Evolutionary conservation across 768 basidiomycete species (phyloP), one percentile per base, ranked within the genome.

Genomic region (Clavulina sp.): DNA sequence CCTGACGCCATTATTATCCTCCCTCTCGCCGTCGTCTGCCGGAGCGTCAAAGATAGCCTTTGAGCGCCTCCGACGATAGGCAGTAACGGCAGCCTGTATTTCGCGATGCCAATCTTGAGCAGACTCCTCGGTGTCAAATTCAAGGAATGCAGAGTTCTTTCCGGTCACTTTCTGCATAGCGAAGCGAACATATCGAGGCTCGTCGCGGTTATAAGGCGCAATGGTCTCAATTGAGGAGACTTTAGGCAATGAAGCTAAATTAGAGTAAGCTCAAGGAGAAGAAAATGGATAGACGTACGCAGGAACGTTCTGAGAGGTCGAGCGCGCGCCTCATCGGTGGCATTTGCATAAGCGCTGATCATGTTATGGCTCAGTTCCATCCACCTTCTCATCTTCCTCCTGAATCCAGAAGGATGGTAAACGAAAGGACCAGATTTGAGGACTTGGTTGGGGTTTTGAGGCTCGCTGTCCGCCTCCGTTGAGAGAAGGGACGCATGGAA

Each of bases 401-500:
- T 72, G 59, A 67, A 66, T 43, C 70, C 72, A 36, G 65, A 66
- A 7, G 69, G 63, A 52, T 71, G 72, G 28, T 76, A 61, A 1
- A 70, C 64, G 3, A 71, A 74, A 1, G 75, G 62, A 1, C 77
- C 79, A 13, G 71, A 57, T 57, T 71, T 74, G 43, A 80, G 62
- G 18, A 73, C 53, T 34, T 69, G 63, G 21, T 65, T 61, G 4
- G 53, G 49, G 21, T 26, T 19, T 24, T 40, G 26, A 9, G 60
- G 56, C 5, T 56, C 52, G 32, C 65, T 52, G 41, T 63, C 68
- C 4, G 69, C 65, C n/a, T 62, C 60, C 24, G 68, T 66, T 0
- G 74, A 67, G 16, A 76, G 69, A 19, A 82, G 61, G 6, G 77
- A 71, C 1, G 80, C 80, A 57, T 81, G 78, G 60, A 82, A 82